Percentiles rank a stretch among this genome's conserved stretches.
Conservation (phyloP, 108 stramenopile species). For the Conticribra weissflogii region DNA sequence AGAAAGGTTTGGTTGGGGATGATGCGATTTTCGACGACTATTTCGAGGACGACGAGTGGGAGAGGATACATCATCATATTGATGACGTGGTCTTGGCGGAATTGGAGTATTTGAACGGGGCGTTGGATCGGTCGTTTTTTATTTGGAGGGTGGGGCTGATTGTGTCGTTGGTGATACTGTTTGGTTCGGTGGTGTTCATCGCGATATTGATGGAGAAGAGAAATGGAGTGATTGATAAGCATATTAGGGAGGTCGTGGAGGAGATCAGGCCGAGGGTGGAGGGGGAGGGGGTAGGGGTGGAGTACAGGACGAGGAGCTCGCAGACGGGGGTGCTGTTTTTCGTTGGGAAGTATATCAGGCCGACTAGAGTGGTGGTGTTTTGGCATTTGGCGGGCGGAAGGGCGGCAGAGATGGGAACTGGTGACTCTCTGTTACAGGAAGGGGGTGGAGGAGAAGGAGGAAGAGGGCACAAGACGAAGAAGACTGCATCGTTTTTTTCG, state of each 20-base stretch:
- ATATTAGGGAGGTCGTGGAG: constrained; percentile 28
- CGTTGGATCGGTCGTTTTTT: constrained; percentile 18
- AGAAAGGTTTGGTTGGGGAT: constrained; percentile 12
- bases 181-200: constrained; percentile 34
- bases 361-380: constrained; percentile 45
- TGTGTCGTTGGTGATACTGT: constrained; percentile 18
- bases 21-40: constrained; percentile 48
- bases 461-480: constrained; percentile 1
- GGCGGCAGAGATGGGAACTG: not conserved
- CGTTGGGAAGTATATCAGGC: constrained; percentile 38
- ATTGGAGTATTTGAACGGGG: constrained; percentile 39
- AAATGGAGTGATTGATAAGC: constrained; percentile 38
- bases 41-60: constrained; percentile 39
- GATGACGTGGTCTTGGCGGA: constrained; percentile 51
- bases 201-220: constrained; percentile 45
- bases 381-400: constrained; percentile 13
- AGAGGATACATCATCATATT: constrained; percentile 23
- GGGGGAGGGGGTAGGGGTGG: constrained; percentile 48
- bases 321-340: constrained; percentile 6
- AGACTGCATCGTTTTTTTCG: constrained; percentile 37
- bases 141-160: constrained; percentile 39
- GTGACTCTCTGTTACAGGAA: too few relatives aligned
- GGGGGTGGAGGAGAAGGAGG: not conserved
- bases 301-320: constrained; percentile 37
- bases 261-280: constrained; percentile 41